A percentile compares a stretch with the other conserved stretches of the same genome.
Evolutionary conservation across 1,284 basidiomycete genomes (phyloP).

Genomic region (Malassezia japonica): DNA sequence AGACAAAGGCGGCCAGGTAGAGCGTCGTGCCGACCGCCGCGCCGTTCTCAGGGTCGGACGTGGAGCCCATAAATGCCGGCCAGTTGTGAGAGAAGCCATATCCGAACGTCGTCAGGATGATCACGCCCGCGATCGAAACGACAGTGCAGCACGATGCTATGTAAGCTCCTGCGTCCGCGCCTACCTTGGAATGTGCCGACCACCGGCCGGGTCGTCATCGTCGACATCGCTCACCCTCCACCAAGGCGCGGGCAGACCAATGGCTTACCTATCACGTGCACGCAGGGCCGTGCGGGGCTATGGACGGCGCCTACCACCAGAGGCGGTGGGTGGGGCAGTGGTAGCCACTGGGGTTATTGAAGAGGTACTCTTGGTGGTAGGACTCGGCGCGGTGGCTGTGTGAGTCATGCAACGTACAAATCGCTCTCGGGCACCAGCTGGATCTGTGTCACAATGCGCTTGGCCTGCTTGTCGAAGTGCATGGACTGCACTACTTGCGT

Average conservation of each 20-base stretch:
- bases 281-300: background rate
- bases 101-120: conserved; percentile 51
- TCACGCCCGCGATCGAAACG: conserved; percentile 53
- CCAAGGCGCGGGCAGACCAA: background rate
- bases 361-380: conserved; percentile 45
- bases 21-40: conserved; percentile 50
- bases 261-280: background rate
- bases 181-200: conserved; percentile 33
- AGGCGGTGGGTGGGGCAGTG: conserved; percentile 34
- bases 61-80: conserved; percentile 53
- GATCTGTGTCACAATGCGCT: conserved; percentile 63
- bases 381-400: conserved; percentile 31
- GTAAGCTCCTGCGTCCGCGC: background rate
- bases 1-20: conserved; percentile 53
- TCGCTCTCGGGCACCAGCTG: conserved; percentile 19
- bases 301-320: conserved; percentile 16
- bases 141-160: conserved; percentile 54
- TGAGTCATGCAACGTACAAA: conserved; percentile 19
- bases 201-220: conserved; percentile 26
- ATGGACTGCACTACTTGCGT: conserved; percentile 76
- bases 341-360: conserved; percentile 39
- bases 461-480: conserved; percentile 59
- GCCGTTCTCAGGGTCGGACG: conserved; percentile 51
- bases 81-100: conserved; percentile 42
- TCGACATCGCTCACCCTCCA: background rate